These are phyloP conservation scores for Meyerozyma guilliermondii DNA, from an alignment of 1,139 yeast genomes.

Conservation along the genomic window DNA sequence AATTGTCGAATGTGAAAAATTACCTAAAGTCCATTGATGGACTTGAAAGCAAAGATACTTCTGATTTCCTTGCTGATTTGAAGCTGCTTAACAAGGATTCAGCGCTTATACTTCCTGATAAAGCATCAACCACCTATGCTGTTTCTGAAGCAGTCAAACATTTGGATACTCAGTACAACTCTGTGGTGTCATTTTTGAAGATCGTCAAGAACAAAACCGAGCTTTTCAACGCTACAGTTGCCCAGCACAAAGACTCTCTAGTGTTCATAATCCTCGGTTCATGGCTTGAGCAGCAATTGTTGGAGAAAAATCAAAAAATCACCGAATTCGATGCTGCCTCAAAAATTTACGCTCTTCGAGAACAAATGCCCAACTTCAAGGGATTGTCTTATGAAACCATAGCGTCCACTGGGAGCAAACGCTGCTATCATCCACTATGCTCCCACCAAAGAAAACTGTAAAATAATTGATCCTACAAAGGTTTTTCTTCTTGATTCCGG, in stretches of 20 bases:
- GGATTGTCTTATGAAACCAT: constrained; percentile 53
- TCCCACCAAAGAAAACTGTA: constrained; percentile 38
- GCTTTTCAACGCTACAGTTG: constrained; percentile 32
- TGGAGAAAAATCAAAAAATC: constrained; percentile 19
- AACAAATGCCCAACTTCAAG: constrained; percentile 40
- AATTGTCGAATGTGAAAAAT: constrained; percentile 19
- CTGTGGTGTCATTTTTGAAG: constrained; percentile 33
- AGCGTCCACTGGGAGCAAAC: constrained; percentile 50
- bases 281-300: constrained; percentile 37
- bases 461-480: constrained; percentile 36
- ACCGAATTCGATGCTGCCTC: constrained; percentile 42
- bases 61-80: constrained; percentile 28
- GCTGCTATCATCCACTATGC: constrained; percentile 54
- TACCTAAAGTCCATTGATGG: constrained; percentile 25
- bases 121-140: constrained; percentile 29
- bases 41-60: constrained; percentile 26
- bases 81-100: constrained; percentile 14
- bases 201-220: constrained; percentile 36
- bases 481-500: constrained; percentile 51
- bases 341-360: constrained; percentile 37
- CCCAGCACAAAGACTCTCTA: constrained; percentile 42
- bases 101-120: constrained; percentile 28
- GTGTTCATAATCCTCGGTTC: constrained; percentile 36
- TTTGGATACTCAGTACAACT: constrained; percentile 18
- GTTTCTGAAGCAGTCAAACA: constrained; percentile 11